Conservation (phyloP, 108 stramenopile species). For the Conticribra guillardii region DNA sequence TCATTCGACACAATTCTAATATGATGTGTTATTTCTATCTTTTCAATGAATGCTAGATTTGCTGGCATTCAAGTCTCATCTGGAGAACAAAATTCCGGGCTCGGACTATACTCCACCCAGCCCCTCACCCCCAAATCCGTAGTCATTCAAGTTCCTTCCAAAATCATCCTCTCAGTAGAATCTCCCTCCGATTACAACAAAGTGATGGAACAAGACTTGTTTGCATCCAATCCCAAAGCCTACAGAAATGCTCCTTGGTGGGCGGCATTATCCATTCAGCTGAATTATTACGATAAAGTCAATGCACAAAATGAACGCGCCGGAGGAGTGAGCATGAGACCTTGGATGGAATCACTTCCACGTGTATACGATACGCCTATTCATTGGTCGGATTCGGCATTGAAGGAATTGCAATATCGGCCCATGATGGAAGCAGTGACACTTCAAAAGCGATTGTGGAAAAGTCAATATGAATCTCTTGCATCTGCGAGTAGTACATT, state of each 20-base stretch:
- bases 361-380: slow-evolving; percentile 78
- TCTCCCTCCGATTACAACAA: slow-evolving; percentile 55
- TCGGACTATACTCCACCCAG: slow-evolving; percentile 60
- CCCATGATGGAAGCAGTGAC: slow-evolving; percentile 67
- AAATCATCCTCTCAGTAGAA: slow-evolving; percentile 70
- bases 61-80: slow-evolving; percentile 40
- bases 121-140: slow-evolving; percentile 50
- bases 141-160: slow-evolving; percentile 69
- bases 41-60: no score
- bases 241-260: slow-evolving; percentile 62
- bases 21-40: no score
- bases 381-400: slow-evolving; percentile 63
- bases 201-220: slow-evolving; percentile 37
- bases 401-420: slow-evolving; percentile 69
- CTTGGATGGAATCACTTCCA: slow-evolving; percentile 84
- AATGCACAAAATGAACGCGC: slow-evolving; percentile 22
- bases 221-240: slow-evolving; percentile 45
- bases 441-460: slow-evolving; percentile 69
- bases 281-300: slow-evolving; percentile 50
- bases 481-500: slow-evolving; percentile 22
- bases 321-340: slow-evolving; percentile 44
- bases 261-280: slow-evolving; percentile 47
- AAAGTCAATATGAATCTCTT: slow-evolving; percentile 44
- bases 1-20: no score
- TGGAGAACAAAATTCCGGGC: slow-evolving; percentile 47